Base-by-base conservation (phyloP, 371 early-diverging fungal species). In the Mucor indicus region DNA sequence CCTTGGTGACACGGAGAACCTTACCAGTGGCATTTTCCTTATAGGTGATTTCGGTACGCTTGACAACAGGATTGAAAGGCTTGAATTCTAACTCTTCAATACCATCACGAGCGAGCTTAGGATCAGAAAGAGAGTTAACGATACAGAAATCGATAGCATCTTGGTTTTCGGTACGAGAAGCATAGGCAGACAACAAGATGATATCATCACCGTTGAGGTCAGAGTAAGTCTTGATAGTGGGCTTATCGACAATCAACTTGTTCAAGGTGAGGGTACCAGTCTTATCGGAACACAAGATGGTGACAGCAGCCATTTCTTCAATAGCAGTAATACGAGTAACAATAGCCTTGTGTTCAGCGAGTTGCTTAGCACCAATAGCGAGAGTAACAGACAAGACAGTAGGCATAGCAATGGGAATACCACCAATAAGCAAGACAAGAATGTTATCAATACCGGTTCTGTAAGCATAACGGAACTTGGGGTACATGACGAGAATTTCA, bases 191-290 rank as follows among this genome's bases (percentile, higher is more conserved):
- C 37, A 71, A 70, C 23, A 71, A 69, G 40, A 88, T 77, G 42
- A 88, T 64, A 23, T 81, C 78, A 30, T 88, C 85, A 23, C 60
- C 65, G 41, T 59, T 58, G 33, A 65, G 55, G 17, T 74, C 75
- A n/a, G 79, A 68, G 50, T 85, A 85, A 51, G 57, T 53, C 72
- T 81, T 83, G 72, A 85, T 75, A 46, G 83, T 73, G 39, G 80
- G 72, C 48, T 75, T 67, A 57, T 80, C 80, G 36, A 92, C 87
- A 62, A 78, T 83, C 70, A 95, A 86, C 75, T 92, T 89, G 83
- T 94, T 95, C 44, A 92, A 82, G 39, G 98, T 97, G 48, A 97
- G 77, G 17, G 98, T 97, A 50, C 98, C 98, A 10, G 98, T 97
- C 83, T 97, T 97, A 77, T 96, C 97, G 13, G 93, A 89, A 77